These are phyloP conservation scores for Fusarium ramigenum DNA, from an alignment of 2,329 filamentous ascomycete genomes.

Conservation along the genomic window DNA sequence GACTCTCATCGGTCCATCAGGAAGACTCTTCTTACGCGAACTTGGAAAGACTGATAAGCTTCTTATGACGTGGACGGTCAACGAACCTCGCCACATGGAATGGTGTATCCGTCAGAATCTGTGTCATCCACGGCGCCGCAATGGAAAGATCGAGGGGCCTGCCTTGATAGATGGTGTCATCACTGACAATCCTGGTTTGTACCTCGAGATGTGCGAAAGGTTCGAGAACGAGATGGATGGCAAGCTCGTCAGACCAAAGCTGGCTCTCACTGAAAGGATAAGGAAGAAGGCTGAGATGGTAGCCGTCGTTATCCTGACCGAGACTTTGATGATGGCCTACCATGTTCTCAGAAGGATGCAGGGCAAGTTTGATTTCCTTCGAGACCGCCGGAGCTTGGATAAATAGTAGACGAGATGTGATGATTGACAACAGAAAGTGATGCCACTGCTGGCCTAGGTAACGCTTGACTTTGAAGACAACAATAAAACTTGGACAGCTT, in stretches of 20 bases:
- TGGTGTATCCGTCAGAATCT: conserved; percentile 70
- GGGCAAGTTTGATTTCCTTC: conserved; percentile 44
- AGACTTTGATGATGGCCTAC: conserved; percentile 36
- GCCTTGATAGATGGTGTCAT: conserved; percentile 78
- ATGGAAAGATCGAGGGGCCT: not conserved
- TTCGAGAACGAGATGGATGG: conserved; percentile 49
- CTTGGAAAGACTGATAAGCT: conserved; percentile 60
- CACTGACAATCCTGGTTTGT: conserved; percentile 81
- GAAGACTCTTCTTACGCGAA: conserved; percentile 71
- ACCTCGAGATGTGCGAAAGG: conserved; percentile 66
- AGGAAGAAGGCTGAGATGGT: conserved; percentile 26
- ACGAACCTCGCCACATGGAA: conserved; percentile 79
- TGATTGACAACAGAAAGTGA: not conserved
- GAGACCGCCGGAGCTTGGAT: conserved; percentile 31
- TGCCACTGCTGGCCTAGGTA: not conserved
- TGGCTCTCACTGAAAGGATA: conserved; percentile 21
- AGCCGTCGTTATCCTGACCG: conserved; percentile 26
- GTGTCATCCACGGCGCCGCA: conserved; percentile 47
- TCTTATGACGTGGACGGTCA: conserved; percentile 88
- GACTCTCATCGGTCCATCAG: conserved; percentile 73
- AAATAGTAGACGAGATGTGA: conserved; percentile 5
- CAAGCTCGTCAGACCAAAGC: conserved; percentile 11
- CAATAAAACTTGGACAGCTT: not conserved
- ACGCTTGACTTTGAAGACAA: not conserved
- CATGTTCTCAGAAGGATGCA: conserved; percentile 41